Conservation (phyloP, 805 yeast genomes). For the Yamadazyma kitorensis region DNA sequence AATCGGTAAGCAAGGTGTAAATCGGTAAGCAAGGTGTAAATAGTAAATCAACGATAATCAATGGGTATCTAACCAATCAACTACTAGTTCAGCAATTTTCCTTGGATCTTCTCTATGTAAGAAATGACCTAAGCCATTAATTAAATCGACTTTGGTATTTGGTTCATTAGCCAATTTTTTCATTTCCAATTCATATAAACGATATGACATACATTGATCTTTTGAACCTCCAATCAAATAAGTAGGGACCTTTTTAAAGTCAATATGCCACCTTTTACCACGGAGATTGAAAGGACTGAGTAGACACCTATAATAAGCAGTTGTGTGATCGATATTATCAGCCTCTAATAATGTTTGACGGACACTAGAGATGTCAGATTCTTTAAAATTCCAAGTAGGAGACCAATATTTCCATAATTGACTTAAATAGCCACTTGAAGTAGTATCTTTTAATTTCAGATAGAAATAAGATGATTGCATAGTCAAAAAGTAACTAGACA, state of each 20-base stretch:
- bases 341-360: slow-evolving; percentile 23
- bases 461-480: slow-evolving; percentile 33
- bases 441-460: slow-evolving; percentile 13
- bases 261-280: slow-evolving; percentile 23
- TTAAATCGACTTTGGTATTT: slow-evolving; percentile 13
- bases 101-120: slow-evolving; percentile 38
- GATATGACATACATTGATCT: slow-evolving; percentile 38
- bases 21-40: no score
- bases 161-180: slow-evolving; percentile 15
- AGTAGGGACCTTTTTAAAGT: slow-evolving; percentile 35
- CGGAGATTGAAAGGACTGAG: slow-evolving; percentile 19
- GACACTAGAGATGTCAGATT: slow-evolving; percentile 24
- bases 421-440: slow-evolving; percentile 26
- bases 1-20: no score
- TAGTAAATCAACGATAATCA: no score
- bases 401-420: slow-evolving; percentile 38
- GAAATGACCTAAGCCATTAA: slow-evolving; percentile 31
- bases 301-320: slow-evolving; percentile 38
- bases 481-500: slow-evolving; percentile 33
- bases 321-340: slow-evolving; percentile 29
- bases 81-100: slow-evolving; percentile 21
- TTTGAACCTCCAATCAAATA: slow-evolving; percentile 33
- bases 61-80: slow-evolving; percentile 26
- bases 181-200: slow-evolving; percentile 24
- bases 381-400: slow-evolving; percentile 33